Evolutionary conservation across 345 rosid species (phyloP), one percentile per base, ranked within the genome.

Genomic region (Odontarrhena argentea): DNA sequence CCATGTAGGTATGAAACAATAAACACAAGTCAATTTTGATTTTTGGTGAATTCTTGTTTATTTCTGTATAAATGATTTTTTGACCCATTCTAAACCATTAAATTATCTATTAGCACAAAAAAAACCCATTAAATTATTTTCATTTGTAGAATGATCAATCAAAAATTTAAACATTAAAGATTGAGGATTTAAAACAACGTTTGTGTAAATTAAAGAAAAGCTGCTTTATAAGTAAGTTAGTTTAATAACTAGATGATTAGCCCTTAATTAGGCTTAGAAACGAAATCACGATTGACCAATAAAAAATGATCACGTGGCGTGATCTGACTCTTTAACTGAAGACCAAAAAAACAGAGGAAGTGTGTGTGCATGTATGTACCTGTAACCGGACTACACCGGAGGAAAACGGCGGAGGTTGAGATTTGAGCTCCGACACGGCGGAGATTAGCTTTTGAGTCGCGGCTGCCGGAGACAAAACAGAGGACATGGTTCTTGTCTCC

Each of bases 371-470:
- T 32, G 36, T 1, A 9, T 22, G 49, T 76, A 84, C 96, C 86
- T 92, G 89, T 9, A 92, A 80, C 12, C 98, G 90, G 57, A 89
- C 69, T 55, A 92, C 82, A 45, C 96, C 96, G 24, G 96, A 92
- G 70, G 77, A 43, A 47, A 61, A 55, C 32, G 51, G 66, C 25
- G 93, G 96, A 10, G 91, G 96, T 15, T 69, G 74, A 42, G 77
- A 67, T 77, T 78, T 86, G 75, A 86, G 68, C 11, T 75, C 70
- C 26, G 65, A 73, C 32, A 92, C 73, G 65, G 87, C 88, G 48
- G 77, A 81, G 56, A 70, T 58, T 8, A 92, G 84, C 6, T 44
- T 70, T 10, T 87, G 89, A 81, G 82, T 69, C 45, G 96, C 96
- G 52, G 52, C 49, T 13, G 76, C 65, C 6, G 89, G 80, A 42